phyloP scores from a whole-genome alignment of 2,329 filamentous ascomycete genomes.

The Ophiocordyceps robertsii region DNA sequence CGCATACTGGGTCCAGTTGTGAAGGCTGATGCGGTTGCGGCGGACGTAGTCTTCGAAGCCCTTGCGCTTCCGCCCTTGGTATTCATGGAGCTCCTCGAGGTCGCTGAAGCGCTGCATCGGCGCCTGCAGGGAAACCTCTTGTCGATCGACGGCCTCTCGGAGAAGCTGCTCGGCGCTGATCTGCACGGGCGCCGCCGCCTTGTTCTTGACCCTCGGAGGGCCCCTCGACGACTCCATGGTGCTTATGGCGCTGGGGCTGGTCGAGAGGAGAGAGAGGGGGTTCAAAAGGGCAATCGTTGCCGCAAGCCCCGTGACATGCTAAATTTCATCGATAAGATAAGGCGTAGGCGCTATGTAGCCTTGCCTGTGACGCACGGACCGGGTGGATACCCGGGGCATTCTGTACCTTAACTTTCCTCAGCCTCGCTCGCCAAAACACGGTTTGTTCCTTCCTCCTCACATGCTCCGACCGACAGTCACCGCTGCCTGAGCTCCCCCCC shows the following conservation, averaged over 20 bases:
- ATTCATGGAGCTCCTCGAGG: conserved; percentile 94
- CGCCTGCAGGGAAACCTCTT: conserved; percentile 76
- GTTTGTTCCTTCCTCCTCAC: too few relatives aligned
- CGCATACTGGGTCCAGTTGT: conserved; percentile 98
- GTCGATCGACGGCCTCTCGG: conserved; percentile 90
- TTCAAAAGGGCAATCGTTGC: not conserved
- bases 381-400: too few relatives aligned
- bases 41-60: conserved; percentile 98
- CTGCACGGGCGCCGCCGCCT: conserved; percentile 79
- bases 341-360: too few relatives aligned
- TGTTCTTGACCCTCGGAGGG: conserved; percentile 96
- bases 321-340: too few relatives aligned
- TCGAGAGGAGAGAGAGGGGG: not conserved
- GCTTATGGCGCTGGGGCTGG: not conserved
- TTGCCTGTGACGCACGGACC: too few relatives aligned
- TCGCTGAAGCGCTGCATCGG: conserved; percentile 93
- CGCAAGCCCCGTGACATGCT: too few relatives aligned
- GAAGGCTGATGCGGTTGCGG: conserved; percentile 87
- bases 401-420: too few relatives aligned
- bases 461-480: not conserved
- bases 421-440: too few relatives aligned
- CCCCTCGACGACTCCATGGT: conserved; percentile 81
- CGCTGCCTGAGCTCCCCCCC: not conserved
- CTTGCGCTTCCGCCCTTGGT: conserved; percentile 87
- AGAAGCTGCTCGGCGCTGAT: conserved; percentile 96